A percentile compares a stretch with the other conserved stretches of the same genome.
Conservation (phyloP, 192 early-diverging fungal species). For the Podila epicladia region DNA sequence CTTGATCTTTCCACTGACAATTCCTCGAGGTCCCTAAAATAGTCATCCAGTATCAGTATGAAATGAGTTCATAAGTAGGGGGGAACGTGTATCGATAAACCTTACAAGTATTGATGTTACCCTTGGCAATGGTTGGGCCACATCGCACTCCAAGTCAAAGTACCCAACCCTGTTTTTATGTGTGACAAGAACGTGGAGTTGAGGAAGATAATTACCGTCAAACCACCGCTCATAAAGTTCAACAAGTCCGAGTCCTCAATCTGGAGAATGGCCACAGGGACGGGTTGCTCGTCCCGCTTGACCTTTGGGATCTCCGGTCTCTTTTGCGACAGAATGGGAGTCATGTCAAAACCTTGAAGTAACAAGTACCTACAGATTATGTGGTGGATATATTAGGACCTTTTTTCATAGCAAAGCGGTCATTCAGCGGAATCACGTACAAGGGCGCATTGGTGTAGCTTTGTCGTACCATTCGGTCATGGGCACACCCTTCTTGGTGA, state of each 20-base stretch:
- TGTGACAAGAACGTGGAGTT: background rate
- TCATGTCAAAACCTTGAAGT: slow-evolving; percentile 41
- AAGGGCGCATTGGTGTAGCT: too few species aligned
- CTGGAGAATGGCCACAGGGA: slow-evolving; percentile 44
- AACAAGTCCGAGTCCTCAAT: slow-evolving; percentile 43
- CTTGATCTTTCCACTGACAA: slow-evolving; percentile 47
- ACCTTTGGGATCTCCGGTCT: slow-evolving; percentile 43
- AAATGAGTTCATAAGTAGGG: background rate
- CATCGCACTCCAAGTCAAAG: too few species aligned
- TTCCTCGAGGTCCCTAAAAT: slow-evolving; percentile 39
- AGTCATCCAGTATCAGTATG: background rate
- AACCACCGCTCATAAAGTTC: slow-evolving; percentile 48
- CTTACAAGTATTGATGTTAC: too few species aligned
- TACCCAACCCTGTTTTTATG: too few species aligned
- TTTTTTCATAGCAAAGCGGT: too few species aligned
- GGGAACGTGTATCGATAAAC: too few species aligned
- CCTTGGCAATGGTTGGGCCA: too few species aligned
- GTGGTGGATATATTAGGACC: background rate
- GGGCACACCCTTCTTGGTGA: slow-evolving; percentile 27
- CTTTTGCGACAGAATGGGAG: slow-evolving; percentile 32
- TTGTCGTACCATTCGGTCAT: slow-evolving; percentile 41
- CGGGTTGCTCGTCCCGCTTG: slow-evolving; percentile 32
- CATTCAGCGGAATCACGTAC: too few species aligned
- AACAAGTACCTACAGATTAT: slow-evolving; percentile 20
- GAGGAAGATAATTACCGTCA: slow-evolving; percentile 15